These are phyloP conservation scores for Nematocida ausubeli DNA, from an alignment of 371 early-diverging fungal genomes.

Conservation along the genomic window DNA sequence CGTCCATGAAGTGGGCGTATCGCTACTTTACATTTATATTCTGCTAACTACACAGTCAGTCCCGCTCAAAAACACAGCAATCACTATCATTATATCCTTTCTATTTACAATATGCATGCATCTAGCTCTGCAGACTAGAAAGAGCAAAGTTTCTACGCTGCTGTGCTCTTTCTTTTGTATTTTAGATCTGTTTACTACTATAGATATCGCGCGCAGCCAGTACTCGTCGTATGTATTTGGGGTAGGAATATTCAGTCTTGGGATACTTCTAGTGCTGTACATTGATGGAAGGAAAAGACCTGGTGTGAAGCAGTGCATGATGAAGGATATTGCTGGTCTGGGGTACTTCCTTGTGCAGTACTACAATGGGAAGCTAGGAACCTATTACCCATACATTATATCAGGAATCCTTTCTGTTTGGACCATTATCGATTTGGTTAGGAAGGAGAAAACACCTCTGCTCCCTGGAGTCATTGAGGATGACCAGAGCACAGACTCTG, in stretches of 20 bases:
- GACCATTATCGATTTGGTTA: not conserved
- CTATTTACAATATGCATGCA: slow-evolving; percentile 3
- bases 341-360: slow-evolving; percentile 3
- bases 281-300: slow-evolving; percentile 6
- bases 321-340: not conserved
- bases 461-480: not conserved
- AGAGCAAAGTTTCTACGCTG: not conserved
- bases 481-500: not conserved
- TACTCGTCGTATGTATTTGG: not conserved
- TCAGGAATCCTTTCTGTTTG: not conserved
- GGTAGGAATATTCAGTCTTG: not conserved
- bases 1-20: slow-evolving; percentile 12
- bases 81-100: not conserved
- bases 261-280: slow-evolving; percentile 15
- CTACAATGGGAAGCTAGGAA: no score
- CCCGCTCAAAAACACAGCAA: not conserved
- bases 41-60: not conserved
- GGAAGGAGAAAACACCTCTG: not conserved
- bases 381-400: not conserved
- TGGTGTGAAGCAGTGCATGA: not conserved
- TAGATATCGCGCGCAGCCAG: not conserved
- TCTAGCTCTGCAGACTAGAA: not conserved
- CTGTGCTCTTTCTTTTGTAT: slow-evolving; percentile 14
- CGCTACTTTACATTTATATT: slow-evolving; percentile 9
- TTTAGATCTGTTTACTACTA: not conserved